Evolutionary conservation across 2,329 filamentous ascomycete genomes (phyloP).

Genomic region (Xylariaceae sp.): DNA sequence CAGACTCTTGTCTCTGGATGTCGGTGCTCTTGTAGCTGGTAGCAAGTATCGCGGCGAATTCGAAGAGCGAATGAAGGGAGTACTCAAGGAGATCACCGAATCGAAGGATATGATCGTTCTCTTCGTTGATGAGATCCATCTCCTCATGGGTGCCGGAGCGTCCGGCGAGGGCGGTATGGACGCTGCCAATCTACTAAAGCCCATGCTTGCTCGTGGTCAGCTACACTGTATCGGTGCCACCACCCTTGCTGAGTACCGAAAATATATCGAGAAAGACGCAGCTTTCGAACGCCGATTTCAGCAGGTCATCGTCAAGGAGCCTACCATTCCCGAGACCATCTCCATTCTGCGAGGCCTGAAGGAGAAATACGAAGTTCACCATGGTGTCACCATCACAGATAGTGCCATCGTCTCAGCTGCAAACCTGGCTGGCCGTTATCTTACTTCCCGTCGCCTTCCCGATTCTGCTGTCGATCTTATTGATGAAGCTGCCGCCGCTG

Average conservation of each 20-base stretch:
- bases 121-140: slow-evolving; percentile 98
- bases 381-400: slow-evolving; percentile 95
- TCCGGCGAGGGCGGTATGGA: slow-evolving; percentile 98
- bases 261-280: slow-evolving; percentile 98
- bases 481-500: slow-evolving; percentile 95
- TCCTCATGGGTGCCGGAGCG: slow-evolving; percentile 95
- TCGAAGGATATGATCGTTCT: slow-evolving; percentile 97
- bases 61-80: slow-evolving; percentile 98
- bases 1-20: slow-evolving; percentile 92
- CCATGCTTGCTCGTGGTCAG: slow-evolving; percentile 95
- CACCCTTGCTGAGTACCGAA: slow-evolving; percentile 92
- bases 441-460: slow-evolving; percentile 87
- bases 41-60: slow-evolving; percentile 99
- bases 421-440: slow-evolving; percentile 90
- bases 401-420: slow-evolving; percentile 90
- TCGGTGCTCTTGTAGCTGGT: slow-evolving; percentile 92
- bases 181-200: slow-evolving; percentile 95
- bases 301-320: slow-evolving; percentile 96
- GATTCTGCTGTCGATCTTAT: slow-evolving; percentile 97
- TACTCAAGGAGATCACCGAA: slow-evolving; percentile 93
- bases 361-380: slow-evolving; percentile 97
- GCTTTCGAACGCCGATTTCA: slow-evolving; percentile 99
- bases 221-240: slow-evolving; percentile 98
- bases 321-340: slow-evolving; percentile 84
- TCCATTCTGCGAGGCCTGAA: slow-evolving; percentile 98